Conservation (phyloP, 2,329 filamentous ascomycete genomes). For the Onygenales sp. region DNA sequence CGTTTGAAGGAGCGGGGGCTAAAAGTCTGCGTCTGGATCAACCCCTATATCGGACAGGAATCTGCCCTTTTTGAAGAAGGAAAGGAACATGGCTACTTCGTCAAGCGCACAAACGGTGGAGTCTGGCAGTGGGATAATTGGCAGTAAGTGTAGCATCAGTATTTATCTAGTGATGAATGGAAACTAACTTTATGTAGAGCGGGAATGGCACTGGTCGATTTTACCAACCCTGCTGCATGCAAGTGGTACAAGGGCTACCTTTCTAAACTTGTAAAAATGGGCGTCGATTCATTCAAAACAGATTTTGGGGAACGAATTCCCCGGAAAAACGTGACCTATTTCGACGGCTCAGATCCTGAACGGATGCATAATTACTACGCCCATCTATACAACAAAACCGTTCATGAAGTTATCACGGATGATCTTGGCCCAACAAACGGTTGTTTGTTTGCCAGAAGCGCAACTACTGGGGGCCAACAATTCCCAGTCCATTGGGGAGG, state of each 20-base stretch:
- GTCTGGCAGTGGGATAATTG: constrained; percentile 70
- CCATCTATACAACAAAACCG: constrained; percentile 61
- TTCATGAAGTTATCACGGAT: constrained; percentile 56
- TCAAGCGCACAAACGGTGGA: constrained; percentile 59
- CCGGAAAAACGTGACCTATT: constrained; percentile 54
- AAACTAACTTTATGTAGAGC: constrained; percentile 25
- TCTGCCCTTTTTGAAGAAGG: constrained; percentile 56
- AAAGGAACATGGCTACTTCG: constrained; percentile 55
- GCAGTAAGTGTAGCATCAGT: constrained; percentile 35
- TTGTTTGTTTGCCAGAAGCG: constrained; percentile 59
- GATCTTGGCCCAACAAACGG: constrained; percentile 42
- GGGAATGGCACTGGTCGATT: constrained; percentile 65
- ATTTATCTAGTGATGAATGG: not conserved
- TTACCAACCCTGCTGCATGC: constrained; percentile 61
- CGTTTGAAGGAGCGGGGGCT: constrained; percentile 55
- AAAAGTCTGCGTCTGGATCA: constrained; percentile 68
- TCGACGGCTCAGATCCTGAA: constrained; percentile 50
- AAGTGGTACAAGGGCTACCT: constrained; percentile 57
- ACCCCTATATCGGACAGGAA: constrained; percentile 63
- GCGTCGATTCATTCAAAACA: constrained; percentile 65
- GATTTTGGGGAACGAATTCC: constrained; percentile 68
- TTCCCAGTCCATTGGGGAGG: constrained; percentile 66
- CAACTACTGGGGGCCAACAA: constrained; percentile 58
- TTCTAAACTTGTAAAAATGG: constrained; percentile 55
- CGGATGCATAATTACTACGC: constrained; percentile 72